Evolutionary conservation across 1,284 basidiomycete species (phyloP).

Genomic region (Naganishia cerealis): DNA sequence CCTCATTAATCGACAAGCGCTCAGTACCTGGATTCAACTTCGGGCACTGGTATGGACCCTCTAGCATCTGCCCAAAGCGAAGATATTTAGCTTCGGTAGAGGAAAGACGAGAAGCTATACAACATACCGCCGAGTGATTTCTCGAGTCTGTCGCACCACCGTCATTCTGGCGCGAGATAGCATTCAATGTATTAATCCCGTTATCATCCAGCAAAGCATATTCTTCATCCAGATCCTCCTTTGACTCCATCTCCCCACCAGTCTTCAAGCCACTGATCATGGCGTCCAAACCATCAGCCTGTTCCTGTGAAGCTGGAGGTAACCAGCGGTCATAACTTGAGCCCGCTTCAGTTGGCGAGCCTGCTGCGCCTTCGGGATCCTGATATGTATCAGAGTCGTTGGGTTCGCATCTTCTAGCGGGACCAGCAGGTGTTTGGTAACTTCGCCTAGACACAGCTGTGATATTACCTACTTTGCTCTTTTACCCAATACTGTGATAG

Average conservation of each 20-base stretch:
- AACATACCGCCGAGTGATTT: background rate
- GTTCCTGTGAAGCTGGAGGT: slow-evolving; percentile 17
- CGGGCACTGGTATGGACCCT: slow-evolving; percentile 44
- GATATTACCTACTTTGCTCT: background rate
- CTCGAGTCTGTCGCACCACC: background rate
- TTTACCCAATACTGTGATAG: background rate
- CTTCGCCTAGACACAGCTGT: background rate
- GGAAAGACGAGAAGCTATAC: background rate
- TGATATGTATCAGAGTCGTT: slow-evolving; percentile 32
- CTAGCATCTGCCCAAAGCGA: background rate
- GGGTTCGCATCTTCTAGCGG: slow-evolving; percentile 16
- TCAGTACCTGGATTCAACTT: slow-evolving; percentile 41
- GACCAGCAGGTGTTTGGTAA: background rate
- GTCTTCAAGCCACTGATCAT: slow-evolving; percentile 30
- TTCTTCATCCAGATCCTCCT: slow-evolving; percentile 13
- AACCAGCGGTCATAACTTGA: slow-evolving; percentile 11
- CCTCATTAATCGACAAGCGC: slow-evolving; percentile 44
- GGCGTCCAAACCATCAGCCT: slow-evolving; percentile 31
- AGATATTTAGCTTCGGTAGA: background rate
- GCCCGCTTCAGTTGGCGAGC: background rate
- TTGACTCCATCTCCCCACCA: slow-evolving; percentile 23
- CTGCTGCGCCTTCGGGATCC: background rate
- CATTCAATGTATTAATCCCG: background rate
- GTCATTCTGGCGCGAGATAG: background rate
- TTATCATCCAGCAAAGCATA: background rate